These are phyloP conservation scores for Paralagenidium karlingii DNA, from an alignment of 352 stramenopile genomes.

Conservation along the genomic window DNA sequence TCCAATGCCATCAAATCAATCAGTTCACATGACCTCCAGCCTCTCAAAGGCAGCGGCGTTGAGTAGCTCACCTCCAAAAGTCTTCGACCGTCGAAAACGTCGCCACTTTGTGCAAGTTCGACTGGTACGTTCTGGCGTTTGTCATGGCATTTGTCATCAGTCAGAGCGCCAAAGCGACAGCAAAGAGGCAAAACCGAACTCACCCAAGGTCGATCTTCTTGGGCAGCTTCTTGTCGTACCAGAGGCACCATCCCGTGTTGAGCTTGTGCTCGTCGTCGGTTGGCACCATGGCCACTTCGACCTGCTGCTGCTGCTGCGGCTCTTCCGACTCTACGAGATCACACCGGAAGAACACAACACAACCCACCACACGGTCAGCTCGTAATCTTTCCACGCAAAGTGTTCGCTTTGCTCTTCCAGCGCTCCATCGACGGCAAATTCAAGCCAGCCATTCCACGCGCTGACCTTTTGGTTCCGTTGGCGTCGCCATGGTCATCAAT, in stretches of 20 bases:
- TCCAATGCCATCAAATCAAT: constrained; percentile 1
- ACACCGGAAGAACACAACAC: too few relatives aligned
- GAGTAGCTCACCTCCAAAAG: constrained; percentile 75
- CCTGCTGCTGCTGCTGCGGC: too few relatives aligned
- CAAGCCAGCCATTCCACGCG: too few relatives aligned
- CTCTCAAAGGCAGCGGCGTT: neutral
- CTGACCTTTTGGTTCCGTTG: too few relatives aligned
- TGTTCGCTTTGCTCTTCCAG: too few relatives aligned
- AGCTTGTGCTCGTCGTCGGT: constrained; percentile 67
- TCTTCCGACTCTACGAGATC: too few relatives aligned
- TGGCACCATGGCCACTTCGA: too few relatives aligned
- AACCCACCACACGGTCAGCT: too few relatives aligned
- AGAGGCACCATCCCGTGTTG: constrained; percentile 83
- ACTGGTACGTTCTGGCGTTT: constrained; percentile 46
- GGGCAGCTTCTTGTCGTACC: constrained; percentile 90
- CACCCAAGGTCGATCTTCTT: constrained; percentile 84
- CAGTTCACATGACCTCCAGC: neutral
- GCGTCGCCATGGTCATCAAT: too few relatives aligned
- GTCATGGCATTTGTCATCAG: neutral
- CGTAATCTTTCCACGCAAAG: too few relatives aligned
- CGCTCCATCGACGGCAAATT: too few relatives aligned
- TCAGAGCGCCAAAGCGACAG: constrained; percentile 1
- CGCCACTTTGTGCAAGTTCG: constrained; percentile 79
- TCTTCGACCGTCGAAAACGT: constrained; percentile 87
- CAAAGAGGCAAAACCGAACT: too few relatives aligned